Percentiles rank a stretch among this genome's conserved stretches.
phyloP scores from a whole-genome alignment of 768 basidiomycete genomes.

The Solioccasus polychromus region DNA sequence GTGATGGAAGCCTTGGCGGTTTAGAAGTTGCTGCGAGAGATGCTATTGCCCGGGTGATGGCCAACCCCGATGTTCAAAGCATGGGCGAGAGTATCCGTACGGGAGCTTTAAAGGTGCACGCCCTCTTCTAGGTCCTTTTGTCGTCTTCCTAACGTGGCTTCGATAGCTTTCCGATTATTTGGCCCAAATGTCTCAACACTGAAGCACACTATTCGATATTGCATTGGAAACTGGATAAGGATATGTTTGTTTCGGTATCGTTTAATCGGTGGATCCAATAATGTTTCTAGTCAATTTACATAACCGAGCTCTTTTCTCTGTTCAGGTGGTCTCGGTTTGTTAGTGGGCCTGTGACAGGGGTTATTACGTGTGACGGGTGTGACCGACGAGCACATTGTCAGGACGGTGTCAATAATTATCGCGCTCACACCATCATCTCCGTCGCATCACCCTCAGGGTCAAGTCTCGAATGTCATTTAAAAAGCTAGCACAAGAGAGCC shows the following conservation, averaged over 20 bases:
- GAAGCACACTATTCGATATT: constrained; percentile 11
- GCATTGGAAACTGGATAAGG: constrained; percentile 1
- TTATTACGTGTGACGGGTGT: too few relatives aligned
- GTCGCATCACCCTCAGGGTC: too few relatives aligned
- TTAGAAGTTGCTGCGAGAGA: constrained; percentile 71
- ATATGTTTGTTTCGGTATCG: constrained; percentile 4
- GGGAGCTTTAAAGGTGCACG: constrained; percentile 77
- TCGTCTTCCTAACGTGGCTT: background rate
- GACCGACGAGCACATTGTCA: too few relatives aligned
- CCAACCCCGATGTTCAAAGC: constrained; percentile 87
- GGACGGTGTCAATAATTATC: too few relatives aligned
- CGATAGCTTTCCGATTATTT: constrained; percentile 63
- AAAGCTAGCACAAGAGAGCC: too few relatives aligned
- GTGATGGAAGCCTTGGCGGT: constrained; percentile 50
- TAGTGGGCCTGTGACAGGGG: too few relatives aligned
- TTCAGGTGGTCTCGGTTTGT: too few relatives aligned
- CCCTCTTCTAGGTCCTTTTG: background rate
- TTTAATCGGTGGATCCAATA: constrained; percentile 16
- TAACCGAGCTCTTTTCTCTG: too few relatives aligned
- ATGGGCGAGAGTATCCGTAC: constrained; percentile 73
- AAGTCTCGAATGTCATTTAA: too few relatives aligned
- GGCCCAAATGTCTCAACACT: constrained; percentile 60
- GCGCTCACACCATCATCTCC: too few relatives aligned
- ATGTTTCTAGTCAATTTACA: too few relatives aligned
- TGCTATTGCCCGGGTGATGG: constrained; percentile 65